These are phyloP conservation scores for Uronychia binucleata DNA, from an alignment of 73 alveolate species.

Conservation along the genomic window DNA sequence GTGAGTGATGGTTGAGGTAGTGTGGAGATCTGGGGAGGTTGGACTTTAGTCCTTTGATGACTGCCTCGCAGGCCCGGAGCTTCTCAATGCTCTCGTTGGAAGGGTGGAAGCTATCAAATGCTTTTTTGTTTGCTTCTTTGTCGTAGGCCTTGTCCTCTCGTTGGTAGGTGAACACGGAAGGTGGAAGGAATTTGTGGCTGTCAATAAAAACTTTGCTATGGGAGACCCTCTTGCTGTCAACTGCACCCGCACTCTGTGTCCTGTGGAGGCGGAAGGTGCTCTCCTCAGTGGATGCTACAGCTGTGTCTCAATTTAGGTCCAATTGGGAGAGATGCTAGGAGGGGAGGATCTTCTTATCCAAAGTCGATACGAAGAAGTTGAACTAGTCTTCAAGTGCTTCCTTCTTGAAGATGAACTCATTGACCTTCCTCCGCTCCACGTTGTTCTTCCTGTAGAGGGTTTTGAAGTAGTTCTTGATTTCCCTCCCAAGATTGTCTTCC, in stretches of 20 bases:
- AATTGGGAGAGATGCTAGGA: not conserved
- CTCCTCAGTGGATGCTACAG: too few species aligned
- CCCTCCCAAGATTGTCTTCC: not conserved
- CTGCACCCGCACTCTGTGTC: not conserved
- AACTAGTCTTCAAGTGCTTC: not conserved
- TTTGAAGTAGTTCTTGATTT: not conserved
- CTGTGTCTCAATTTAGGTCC: not conserved
- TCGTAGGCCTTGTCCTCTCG: not conserved
- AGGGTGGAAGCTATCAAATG: not conserved
- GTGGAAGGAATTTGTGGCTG: not conserved
- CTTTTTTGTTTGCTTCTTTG: not conserved
- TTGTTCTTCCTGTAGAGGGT: not conserved
- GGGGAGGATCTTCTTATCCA: conserved; percentile 1
- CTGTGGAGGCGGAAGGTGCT: not conserved
- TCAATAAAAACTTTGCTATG: not conserved
- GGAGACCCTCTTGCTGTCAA: not conserved
- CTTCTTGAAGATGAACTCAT: not conserved
- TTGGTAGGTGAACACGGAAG: not conserved
- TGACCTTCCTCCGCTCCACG: not conserved
- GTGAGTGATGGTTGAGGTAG: too few species aligned
- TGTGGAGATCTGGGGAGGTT: too few species aligned
- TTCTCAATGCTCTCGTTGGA: not conserved
- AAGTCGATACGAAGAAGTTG: not conserved
- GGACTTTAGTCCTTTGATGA: not conserved
- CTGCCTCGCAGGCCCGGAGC: not conserved